Evolutionary conservation across 1,139 yeast species (phyloP).

Genomic region (Kodamaea ohmeri): DNA sequence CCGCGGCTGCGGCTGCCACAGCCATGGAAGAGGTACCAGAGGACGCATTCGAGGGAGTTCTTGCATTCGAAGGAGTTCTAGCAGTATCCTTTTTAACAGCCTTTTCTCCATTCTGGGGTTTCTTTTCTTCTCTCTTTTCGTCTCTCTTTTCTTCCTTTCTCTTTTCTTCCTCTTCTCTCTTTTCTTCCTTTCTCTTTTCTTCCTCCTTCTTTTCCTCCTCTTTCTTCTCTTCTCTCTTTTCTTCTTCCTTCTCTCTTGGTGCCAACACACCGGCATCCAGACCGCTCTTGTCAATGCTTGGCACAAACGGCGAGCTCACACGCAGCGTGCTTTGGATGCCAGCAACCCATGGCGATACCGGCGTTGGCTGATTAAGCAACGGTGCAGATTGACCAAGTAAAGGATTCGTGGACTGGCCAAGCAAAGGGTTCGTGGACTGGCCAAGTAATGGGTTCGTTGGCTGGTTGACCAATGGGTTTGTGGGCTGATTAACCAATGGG

Average conservation of each 20-base stretch:
- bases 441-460: no score
- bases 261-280: background rate
- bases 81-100: no score
- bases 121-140: background rate
- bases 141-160: background rate
- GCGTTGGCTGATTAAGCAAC: constrained; percentile 28
- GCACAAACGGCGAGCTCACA: constrained; percentile 43
- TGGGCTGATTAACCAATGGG: constrained; percentile 23
- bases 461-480: constrained; percentile 23
- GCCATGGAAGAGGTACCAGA: no score
- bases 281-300: constrained; percentile 12
- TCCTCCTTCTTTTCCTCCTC: background rate
- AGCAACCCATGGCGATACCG: constrained; percentile 44
- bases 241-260: background rate
- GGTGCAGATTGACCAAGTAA: constrained; percentile 35
- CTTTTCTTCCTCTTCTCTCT: background rate
- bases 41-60: no score
- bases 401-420: no score
- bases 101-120: background rate
- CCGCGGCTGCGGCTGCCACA: no score
- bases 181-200: background rate
- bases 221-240: background rate
- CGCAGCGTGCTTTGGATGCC: constrained; percentile 36
- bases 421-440: constrained; percentile 20
- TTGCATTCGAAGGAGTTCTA: no score